Evolutionary conservation across 305 asterid genomes (phyloP), one percentile per base, ranked within the genome.

Genomic region (Caryopteris hybrid): DNA sequence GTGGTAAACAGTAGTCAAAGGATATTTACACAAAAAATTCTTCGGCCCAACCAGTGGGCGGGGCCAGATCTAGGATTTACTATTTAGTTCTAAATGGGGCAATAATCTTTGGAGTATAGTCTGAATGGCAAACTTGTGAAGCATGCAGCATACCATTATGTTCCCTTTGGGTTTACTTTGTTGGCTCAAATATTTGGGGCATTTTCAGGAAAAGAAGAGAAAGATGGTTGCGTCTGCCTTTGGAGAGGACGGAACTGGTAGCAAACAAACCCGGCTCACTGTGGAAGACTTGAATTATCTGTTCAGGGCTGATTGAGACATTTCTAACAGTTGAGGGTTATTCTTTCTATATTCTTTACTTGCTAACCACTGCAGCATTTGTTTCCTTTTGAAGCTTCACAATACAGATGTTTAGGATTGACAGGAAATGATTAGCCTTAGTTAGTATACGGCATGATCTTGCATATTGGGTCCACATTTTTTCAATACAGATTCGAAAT

Each of bases 221-320:
- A 78, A 88, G 72, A 89, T 91, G 98, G 98, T 95, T 73, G 84
- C 98, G 43, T 85, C 98, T 57, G 99, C 99, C 16, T 95, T 95
- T 65, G 99, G 99, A 46, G 98, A 95, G 79, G 92, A 91, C 41
- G 94, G 83, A 74, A 76, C 81, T 1, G 96, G 97, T 42, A 61
- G 90, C 71, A 81, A 86, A 22, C 92, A 83, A 70, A 82, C 95
- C 29, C 88, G 96, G 59, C 94, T 95, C 23, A 91, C 98, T 2
- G 89, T 86, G 42, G 94, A 95, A 41, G 99, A 95, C 66, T 74
- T 95, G 80, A 80, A 81, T 61, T 95, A 89, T 81, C 92, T 95
- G 2, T 95, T 95, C 82, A 78, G 69, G 78, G 81, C 64, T 21
- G 67, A 76, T 71, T 64, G 54, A 34, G 59, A 54, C 23, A 31